Evolutionary conservation across 345 rosid species (phyloP), one percentile per base, ranked within the genome.

Genomic region (Gossypium ekmanianum): DNA sequence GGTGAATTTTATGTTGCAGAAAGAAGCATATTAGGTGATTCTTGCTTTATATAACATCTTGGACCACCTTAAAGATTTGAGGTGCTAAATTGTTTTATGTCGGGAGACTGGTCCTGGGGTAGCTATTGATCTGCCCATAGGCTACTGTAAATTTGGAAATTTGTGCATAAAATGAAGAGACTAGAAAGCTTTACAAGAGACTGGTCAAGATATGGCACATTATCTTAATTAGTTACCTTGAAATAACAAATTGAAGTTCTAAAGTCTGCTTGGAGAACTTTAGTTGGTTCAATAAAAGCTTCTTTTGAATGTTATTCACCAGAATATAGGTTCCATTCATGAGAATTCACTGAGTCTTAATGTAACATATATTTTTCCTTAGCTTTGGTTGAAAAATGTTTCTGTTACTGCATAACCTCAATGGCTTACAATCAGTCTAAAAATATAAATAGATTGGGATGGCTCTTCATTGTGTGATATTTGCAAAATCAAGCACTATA

Each of bases 1-100:
- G 98, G 99, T 93, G 72, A 77, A 48, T 65, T 56, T 11, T 68
- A 9, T 16, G 26, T 58, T 16, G 39, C 55, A 45, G 27, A 2
- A 27, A 68, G 57, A 72, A 77, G 22, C 39, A 54, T 44, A 58
- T 58, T 73, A 4, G 14, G 12, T 41, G 20, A 70, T 52, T 50
- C 17, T 29, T 27, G 59, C 3, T 2, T 1, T 41, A 27, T 69
- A 27, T 17, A 70, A 27, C 47, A n/a, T 52, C 47, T 51, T 70
- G 29, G 47, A 27, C 26, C 6, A 44, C 11, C 41, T 52, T 56
- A 12, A 71, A 39, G 6, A 2, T 39, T 71, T 56, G 63, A 39
- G 51, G 13, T 56, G 29, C 74, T 56, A 55, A 44, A 13, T 47
- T n/a, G 50, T 71, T 29, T n/a, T 34, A 52, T 55, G 62, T 56